These are phyloP conservation scores for Aspergillus udagawae DNA, from an alignment of 2,329 filamentous ascomycete genomes.

Conservation along the genomic window DNA sequence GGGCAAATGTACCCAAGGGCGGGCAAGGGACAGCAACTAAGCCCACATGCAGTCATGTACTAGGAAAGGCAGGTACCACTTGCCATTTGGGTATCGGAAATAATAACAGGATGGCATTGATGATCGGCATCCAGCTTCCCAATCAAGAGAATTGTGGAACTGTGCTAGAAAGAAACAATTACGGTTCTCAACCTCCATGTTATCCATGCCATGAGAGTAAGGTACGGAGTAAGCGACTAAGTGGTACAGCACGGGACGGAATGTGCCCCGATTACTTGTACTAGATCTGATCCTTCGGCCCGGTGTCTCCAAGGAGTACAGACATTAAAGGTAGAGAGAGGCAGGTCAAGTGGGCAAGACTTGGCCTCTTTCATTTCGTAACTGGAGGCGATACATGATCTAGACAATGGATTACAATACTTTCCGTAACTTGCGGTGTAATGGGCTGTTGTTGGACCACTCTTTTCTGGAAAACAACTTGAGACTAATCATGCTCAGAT, in stretches of 20 bases:
- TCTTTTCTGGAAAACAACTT: neutral
- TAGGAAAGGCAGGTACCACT: neutral
- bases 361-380: too few relatives aligned
- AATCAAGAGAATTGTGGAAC: neutral
- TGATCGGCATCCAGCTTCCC: neutral
- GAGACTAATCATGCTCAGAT: neutral
- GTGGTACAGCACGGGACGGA: neutral
- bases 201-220: neutral
- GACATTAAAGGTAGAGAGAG: neutral
- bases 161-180: neutral
- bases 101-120: neutral
- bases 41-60: neutral
- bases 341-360: neutral
- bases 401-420: neutral
- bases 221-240: neutral
- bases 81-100: neutral
- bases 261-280: neutral
- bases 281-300: too few relatives aligned
- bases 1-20: conserved; percentile 2
- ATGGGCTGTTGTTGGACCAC: neutral
- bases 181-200: neutral
- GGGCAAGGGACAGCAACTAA: too few relatives aligned
- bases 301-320: neutral
- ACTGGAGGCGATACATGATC: too few relatives aligned
- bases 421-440: too few relatives aligned